Evolutionary conservation across 2,329 filamentous ascomycete genomes (phyloP).

Genomic region (Colletotrichum destructivum): DNA sequence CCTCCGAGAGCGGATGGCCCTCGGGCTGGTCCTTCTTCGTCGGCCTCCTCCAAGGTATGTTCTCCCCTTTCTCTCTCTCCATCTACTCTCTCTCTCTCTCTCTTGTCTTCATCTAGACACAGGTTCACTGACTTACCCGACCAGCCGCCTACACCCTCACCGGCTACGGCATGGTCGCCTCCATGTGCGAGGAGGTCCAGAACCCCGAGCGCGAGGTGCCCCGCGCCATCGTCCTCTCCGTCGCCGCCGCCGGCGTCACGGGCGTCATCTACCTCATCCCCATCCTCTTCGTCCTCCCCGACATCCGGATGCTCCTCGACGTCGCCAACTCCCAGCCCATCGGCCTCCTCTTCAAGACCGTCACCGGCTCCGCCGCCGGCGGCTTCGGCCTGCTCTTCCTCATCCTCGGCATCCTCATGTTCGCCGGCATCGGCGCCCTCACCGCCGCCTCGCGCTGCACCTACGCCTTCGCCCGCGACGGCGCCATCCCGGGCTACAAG

Average conservation of each 20-base stretch:
- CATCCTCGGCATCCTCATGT: conserved; percentile 82
- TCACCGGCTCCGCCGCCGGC: conserved; percentile 79
- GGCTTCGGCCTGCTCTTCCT: conserved; percentile 84
- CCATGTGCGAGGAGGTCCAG: conserved; percentile 82
- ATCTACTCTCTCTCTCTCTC: no score
- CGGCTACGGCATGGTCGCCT: conserved; percentile 79
- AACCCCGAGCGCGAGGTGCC: conserved; percentile 78
- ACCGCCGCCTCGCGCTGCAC: conserved; percentile 83
- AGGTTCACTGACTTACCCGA: not conserved
- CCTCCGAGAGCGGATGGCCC: conserved; percentile 76
- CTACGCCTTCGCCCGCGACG: conserved; percentile 83
- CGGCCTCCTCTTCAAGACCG: conserved; percentile 81
- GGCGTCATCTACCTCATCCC: conserved; percentile 80
- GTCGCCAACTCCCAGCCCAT: conserved; percentile 84
- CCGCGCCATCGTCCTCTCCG: conserved; percentile 79
- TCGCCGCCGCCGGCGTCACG: conserved; percentile 76
- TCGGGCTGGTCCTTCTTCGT: conserved; percentile 81
- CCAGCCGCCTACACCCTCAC: conserved; percentile 72
- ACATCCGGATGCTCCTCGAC: conserved; percentile 73
- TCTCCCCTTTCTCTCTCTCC: no score
- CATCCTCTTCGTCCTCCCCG: conserved; percentile 82
- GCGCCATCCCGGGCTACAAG: conserved; percentile 78
- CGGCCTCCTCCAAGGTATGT: conserved; percentile 70
- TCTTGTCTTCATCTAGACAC: not conserved
- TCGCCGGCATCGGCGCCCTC: conserved; percentile 81